Evolutionary conservation across 805 yeast species (phyloP), one percentile per base, ranked within the genome.

Genomic region (Vanderwaltozyma verrucispora): DNA sequence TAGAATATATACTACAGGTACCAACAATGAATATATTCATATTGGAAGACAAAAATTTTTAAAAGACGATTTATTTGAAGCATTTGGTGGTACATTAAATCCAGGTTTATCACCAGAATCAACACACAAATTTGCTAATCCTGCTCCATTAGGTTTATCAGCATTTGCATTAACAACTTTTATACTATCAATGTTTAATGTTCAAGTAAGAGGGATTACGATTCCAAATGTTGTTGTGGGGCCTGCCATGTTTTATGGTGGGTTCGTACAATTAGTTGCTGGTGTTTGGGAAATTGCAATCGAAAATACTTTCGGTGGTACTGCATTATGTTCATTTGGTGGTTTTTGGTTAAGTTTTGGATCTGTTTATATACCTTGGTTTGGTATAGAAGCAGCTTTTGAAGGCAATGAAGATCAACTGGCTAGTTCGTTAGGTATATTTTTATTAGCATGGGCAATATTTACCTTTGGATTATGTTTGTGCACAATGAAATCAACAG

Each of bases 11-110:
- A 62, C 65, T 3, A 45, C 60, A 6, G 71, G 70, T 16, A 62
- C 54, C 3, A 79, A 76, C 47, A 76, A 76, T 30, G 80, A 80
- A 32, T 77, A 74, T 53, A 67, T 85, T 38, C 74, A 67, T 44
- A 72, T 85, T 45, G 95, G 95, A 4, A 70, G 75, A 49, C 77
- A 80, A 44, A 77, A 72, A 56, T 85, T 80, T 43, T 66, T 74
- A 39, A 73, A 69, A 47, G 59, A 68, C 35, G 88, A 81, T 36
- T 65, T 81, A 39, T 61, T 65, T 34, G 59, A 60, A 20, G 89
- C 89, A 2, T 81, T 81, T 44, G 95, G 94, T 58, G 95, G 95
- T 77, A 69, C 80, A 15, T 63, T 82, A 54, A 77, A 77, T 47
- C 85, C 92, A 17, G 89, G 85, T 66, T 32, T 66, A 38, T 57